Evolutionary conservation across 176 grass and related monocot species (phyloP), one percentile per base, ranked within the genome.

Genomic region (Leersia perrieri): DNA sequence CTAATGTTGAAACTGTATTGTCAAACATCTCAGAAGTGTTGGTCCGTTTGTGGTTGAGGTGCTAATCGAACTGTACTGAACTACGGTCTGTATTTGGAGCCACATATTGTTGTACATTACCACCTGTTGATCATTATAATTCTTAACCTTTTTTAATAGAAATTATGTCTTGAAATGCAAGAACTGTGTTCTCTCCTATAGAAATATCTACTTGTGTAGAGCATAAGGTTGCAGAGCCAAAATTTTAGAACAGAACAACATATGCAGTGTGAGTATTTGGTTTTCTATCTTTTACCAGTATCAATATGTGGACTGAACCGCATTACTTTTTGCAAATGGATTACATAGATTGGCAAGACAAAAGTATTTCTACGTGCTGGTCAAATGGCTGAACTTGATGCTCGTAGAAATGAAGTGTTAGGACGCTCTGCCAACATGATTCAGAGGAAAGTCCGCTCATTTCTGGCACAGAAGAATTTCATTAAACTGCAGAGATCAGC

Each of bases 371-470:
- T 98, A 82, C 90, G 95, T 27, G 86, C 95, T 85, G 95, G 95
- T 77, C 95, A 98, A 82, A 98, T 98, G 92, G 95, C 95, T 78
- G 90, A 98, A 85, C 86, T 98, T 78, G 95, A 98, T 93, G 92
- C 95, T 74, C 74, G 55, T 66, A 92, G 95, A 74, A 98, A 95
- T 89, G 95, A 95, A 83, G 95, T 98, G 32, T 61, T 98, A 87
- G 95, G 95, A 73, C 80, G 79, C 79, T 90, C 92, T 53, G 95
- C 95, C 75, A 86, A 60, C 92, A 64, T 93, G 89, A 91, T 98
- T 80, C 95, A 95, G 72, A 91, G 92, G 67, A 98, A 98, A 85
- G 92, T 93, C 14, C 90, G 92, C 30, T 98, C 95, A 69, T 98
- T 91, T 74, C 78, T 98, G 77, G 90, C 80, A 58, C 57, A 70